Evolutionary conservation across 371 early-diverging fungal genomes (phyloP).

Genomic region (Umbelopsis sp.): DNA sequence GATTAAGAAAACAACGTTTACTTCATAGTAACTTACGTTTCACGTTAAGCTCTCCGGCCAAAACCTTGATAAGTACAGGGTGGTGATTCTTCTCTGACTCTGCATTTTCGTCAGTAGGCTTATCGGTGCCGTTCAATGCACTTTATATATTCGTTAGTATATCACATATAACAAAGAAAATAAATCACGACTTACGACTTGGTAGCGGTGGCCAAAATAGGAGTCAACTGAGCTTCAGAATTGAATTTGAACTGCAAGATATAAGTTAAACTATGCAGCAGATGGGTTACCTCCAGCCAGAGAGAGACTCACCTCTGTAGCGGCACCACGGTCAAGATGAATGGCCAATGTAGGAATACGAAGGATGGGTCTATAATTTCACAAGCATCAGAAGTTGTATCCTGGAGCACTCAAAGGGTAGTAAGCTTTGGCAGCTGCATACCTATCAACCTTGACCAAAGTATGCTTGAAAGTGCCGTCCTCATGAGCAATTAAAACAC

Average conservation of each 20-base stretch:
- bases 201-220: constrained; percentile 82
- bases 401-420: neutral
- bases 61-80: constrained; percentile 71
- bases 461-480: constrained; percentile 73
- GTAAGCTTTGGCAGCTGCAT: constrained; percentile 3
- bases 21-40: constrained; percentile 46
- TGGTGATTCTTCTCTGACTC: constrained; percentile 70
- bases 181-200: constrained; percentile 54
- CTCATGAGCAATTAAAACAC: constrained; percentile 79
- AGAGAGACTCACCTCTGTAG: constrained; percentile 54
- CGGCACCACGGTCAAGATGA: constrained; percentile 88
- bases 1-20: no score
- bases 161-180: neutral
- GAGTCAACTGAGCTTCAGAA: constrained; percentile 91
- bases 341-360: constrained; percentile 97
- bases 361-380: constrained; percentile 70
- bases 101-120: constrained; percentile 32
- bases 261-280: constrained; percentile 21
- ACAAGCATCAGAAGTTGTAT: neutral
- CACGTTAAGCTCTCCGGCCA: constrained; percentile 77
- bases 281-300: neutral
- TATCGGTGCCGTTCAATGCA: constrained; percentile 33
- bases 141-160: constrained; percentile 20
- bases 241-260: constrained; percentile 82
- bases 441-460: constrained; percentile 78